Evolutionary conservation across 2,329 filamentous ascomycete species (phyloP).

Genomic region (Alternaria atra): DNA sequence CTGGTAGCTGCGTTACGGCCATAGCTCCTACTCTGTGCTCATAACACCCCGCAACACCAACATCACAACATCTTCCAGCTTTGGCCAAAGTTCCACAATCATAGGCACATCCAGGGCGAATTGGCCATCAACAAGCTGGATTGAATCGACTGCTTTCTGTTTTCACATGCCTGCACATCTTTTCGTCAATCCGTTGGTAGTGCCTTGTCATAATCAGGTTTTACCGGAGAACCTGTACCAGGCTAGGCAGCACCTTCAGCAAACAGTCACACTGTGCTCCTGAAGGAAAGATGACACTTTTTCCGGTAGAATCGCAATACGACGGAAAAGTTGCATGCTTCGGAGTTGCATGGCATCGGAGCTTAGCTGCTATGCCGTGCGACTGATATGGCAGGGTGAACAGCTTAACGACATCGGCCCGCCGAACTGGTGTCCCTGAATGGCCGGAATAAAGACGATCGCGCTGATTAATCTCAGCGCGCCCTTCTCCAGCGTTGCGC

Average conservation of each 20-base stretch:
- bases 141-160: not conserved
- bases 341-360: constrained; percentile 5
- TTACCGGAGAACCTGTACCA: not conserved
- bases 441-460: constrained; percentile 17
- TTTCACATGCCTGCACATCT: not conserved
- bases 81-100: not conserved
- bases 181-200: not conserved
- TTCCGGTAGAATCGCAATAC: not conserved
- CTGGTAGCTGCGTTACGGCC: not conserved
- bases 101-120: not conserved
- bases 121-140: not conserved
- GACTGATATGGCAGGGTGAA: constrained; percentile 8
- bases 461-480: constrained; percentile 27
- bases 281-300: not conserved
- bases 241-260: not conserved
- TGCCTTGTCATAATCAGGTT: not conserved
- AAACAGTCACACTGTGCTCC: not conserved
- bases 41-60: constrained; percentile 1
- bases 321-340: constrained; percentile 1
- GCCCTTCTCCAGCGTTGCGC: constrained; percentile 23
- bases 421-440: constrained; percentile 10
- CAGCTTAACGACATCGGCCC: constrained; percentile 19
- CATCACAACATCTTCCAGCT: not conserved
- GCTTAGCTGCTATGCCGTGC: not conserved
- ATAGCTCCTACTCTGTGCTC: not conserved